Base-by-base conservation (phyloP, 2,329 filamentous ascomycete genomes). In the Phialophora chinensis region DNA sequence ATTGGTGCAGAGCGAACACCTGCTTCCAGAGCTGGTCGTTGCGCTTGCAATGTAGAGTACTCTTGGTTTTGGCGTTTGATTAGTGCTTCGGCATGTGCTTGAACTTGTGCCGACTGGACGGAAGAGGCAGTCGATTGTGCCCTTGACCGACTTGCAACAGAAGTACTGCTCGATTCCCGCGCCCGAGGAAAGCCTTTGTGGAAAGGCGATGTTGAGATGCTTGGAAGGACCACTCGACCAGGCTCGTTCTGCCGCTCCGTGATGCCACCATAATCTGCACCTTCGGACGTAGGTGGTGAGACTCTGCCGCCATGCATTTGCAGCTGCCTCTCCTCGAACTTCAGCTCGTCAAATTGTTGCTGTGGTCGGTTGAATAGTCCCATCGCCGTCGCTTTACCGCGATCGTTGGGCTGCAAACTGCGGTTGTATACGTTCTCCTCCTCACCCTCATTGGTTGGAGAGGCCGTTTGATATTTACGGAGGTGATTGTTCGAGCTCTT, bases 321-420 rank as follows among this genome's bases (percentile, higher is more conserved):
- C 56, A 91, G 81, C 74, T 96, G 91, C 53, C 92, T 87, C 74
- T 96, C 90, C 4, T 91, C 86, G 73, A 92, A 97, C 74, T 92
- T 91, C 23, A 90, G 87, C 74, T 97, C 93, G 73, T 96, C 92
- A 72, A 95, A 97, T 7, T 88, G 86, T 59, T 90, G 86, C 1
- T 82, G 80, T 1, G 93, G 91, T 74, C 92, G 92, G 70, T 90
- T 90, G 77, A 90, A 90, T 0, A 87, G 81, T 33, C 88, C 87
- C 78, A 88, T 82, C 0, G 91, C 90, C 0, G 92, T 96, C 4
- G 91, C 91, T 75, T 95, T 96, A 60, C 91, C 92, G 55, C 87
- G 83, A 72, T 97, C 93, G 69, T 88, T 88, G 0, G 91, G 89
- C 66, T 91, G 87, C 12, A 95, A 85, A 8, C 89, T 85, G 50